Base-by-base conservation (phyloP, 1,284 basidiomycete genomes). In the Leucoagaricus sp. region DNA sequence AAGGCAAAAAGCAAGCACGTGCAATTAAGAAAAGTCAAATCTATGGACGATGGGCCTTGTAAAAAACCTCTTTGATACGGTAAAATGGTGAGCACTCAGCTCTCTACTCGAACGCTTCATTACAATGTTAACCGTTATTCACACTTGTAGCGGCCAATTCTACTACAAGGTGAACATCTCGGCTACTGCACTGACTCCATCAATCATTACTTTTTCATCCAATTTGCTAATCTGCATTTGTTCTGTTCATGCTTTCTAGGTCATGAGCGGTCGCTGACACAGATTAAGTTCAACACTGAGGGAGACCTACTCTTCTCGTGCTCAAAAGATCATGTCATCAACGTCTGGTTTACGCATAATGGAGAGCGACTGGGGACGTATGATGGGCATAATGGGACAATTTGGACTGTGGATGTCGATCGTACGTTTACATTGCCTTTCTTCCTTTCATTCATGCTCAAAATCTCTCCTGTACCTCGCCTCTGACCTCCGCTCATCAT, bases 301-400 rank as follows among this genome's bases (percentile, higher is more conserved):
- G 96, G 96, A 63, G 96, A 99, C 74, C 81, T 99, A 12, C 83
- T 99, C 56, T 98, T 99, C 76, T 91, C 95, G 26, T 93, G 90
- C 68, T 96, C 94, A 67, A 99, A 99, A 82, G 96, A 99, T 73
- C 85, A 91, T 67, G 74, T 93, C 66, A 93, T 98, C 74, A 98
- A 98, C 69, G 94, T 93, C 49, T 98, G 96, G 95, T 98, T 87
- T 76, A 91, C 96, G n/a, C 94, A 97, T 69, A 99, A 99, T 69
- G 97, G 97, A 63, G 96, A 99, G 79, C 83, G 97, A 59, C 76
- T 99, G 66, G 97, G 96, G 48, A 99, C 97, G 56, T 98, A 98
- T 72, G 88, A 94, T 55, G 97, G 95, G 44, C 89, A 98, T 75
- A 98, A 98, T 69, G 96, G 96, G 64, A 85, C 93, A 1, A 93